Evolutionary conservation across 768 basidiomycete species (phyloP), one percentile per base, ranked within the genome.

Genomic region (Boletales sp.): DNA sequence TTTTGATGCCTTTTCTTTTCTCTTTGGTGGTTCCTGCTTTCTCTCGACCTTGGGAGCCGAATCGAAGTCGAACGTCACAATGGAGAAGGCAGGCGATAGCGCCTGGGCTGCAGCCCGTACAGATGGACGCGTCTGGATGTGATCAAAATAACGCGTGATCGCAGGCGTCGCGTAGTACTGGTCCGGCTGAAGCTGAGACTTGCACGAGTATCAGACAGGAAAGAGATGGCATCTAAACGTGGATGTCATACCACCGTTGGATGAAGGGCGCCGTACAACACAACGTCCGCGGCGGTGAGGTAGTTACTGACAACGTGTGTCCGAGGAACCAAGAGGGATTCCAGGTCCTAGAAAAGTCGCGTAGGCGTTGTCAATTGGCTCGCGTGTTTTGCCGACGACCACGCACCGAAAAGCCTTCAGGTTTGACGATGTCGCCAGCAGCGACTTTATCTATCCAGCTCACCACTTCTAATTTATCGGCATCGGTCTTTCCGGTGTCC

Each of bases 141-240:
- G 92, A 69, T 94, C 88, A 65, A 98, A 95, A 76, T 95, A 97
- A 40, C 97, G 89, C 37, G 89, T 89, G 35, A 98, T 67, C 18
- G 90, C 79, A 6, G 95, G 93, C 47, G 83, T 79, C 15, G 84
- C 71, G 65, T 90, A 86, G 73, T 90, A 87, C 63, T 88, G 81
- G n/a, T 77, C 57, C 5, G 87, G 75, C 59, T 82, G 78, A 15
- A 87, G 73, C 62, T 84, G 81, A 9, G 87, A 81, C 86, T 95
- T 65, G 31, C 51, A 15, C 10, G 4, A 5, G 31, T 17, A 46
- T 68, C 31, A 62, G 52, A 51, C 19, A 15, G 24, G n/a, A 27
- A 31, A 2, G 32, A 13, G 18, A 38, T 8, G 8, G 30, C 13
- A 37, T 41, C 34, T 8, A 24, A 43, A 24, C 15, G 9, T 45